These are phyloP conservation scores for Saccharata proteae DNA, from an alignment of 2,329 filamentous ascomycete genomes.

Conservation along the genomic window DNA sequence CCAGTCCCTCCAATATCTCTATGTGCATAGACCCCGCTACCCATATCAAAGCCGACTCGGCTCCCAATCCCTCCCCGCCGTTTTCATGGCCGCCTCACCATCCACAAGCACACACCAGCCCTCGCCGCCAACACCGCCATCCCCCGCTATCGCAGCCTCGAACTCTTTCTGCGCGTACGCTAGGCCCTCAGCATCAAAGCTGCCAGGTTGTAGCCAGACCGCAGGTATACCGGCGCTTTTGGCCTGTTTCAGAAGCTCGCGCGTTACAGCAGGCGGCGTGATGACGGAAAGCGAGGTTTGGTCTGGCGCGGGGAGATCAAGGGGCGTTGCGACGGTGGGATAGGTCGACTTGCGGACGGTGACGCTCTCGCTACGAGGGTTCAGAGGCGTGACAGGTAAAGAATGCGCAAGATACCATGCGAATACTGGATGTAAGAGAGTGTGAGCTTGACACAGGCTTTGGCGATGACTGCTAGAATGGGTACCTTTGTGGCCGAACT, in stretches of 20 bases:
- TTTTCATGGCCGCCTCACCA: slow-evolving; percentile 24
- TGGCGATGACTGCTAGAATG: background rate
- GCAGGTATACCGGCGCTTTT: slow-evolving; percentile 58
- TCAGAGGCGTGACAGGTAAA: slow-evolving; percentile 71
- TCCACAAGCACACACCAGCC: slow-evolving; percentile 31
- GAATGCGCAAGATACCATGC: slow-evolving; percentile 73
- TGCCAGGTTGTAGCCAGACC: slow-evolving; percentile 86
- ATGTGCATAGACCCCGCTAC: too few relatives aligned
- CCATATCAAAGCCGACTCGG: slow-evolving; percentile 15
- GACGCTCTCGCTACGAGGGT: slow-evolving; percentile 58
- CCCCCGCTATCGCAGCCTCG: slow-evolving; percentile 49
- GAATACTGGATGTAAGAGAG: slow-evolving; percentile 50
- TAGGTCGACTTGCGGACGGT: slow-evolving; percentile 48
- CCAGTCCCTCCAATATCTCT: too few relatives aligned
- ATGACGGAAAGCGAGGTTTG: slow-evolving; percentile 75
- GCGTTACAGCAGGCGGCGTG: slow-evolving; percentile 70
- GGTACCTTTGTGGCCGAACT: slow-evolving; percentile 79
- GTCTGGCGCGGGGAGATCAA: slow-evolving; percentile 50
- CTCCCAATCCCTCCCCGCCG: slow-evolving; percentile 23
- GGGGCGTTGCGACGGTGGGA: slow-evolving; percentile 52
- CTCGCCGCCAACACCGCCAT: slow-evolving; percentile 21
- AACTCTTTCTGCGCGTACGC: slow-evolving; percentile 59
- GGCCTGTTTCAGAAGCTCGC: slow-evolving; percentile 64
- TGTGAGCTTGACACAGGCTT: slow-evolving; percentile 1
- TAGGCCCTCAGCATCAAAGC: slow-evolving; percentile 65